These are phyloP conservation scores for Taphrina sp. DNA, from an alignment of 1,139 yeast genomes.

Conservation along the genomic window DNA sequence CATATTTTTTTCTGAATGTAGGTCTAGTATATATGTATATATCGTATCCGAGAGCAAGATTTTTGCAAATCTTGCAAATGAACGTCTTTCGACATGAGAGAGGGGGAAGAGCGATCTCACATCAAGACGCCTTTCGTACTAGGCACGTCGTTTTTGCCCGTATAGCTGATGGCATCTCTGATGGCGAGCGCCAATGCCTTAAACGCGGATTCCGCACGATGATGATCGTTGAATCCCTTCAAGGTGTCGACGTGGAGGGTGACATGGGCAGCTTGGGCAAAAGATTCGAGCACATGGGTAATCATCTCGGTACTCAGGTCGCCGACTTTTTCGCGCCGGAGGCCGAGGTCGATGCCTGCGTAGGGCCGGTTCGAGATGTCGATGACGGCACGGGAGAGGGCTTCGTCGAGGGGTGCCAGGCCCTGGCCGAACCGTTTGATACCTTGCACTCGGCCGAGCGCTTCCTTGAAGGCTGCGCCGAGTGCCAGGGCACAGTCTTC, in stretches of 20 bases:
- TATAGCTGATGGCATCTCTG: slow-evolving; percentile 75
- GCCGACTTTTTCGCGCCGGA: slow-evolving; percentile 89
- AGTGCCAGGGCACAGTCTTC: slow-evolving; percentile 93
- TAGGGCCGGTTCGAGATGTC: slow-evolving; percentile 90
- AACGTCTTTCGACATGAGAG: too few relatives aligned
- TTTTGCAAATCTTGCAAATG: too few relatives aligned
- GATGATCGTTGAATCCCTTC: slow-evolving; percentile 93
- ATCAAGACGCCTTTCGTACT: slow-evolving; percentile 88
- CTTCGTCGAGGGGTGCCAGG: slow-evolving; percentile 87
- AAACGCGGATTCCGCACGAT: slow-evolving; percentile 92
- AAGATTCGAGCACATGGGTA: slow-evolving; percentile 90
- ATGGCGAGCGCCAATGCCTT: slow-evolving; percentile 92
- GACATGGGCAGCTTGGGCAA: slow-evolving; percentile 86
- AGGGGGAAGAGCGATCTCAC: too few relatives aligned
- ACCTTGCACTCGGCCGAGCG: slow-evolving; percentile 85
- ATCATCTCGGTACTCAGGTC: slow-evolving; percentile 93
- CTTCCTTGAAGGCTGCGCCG: slow-evolving; percentile 84
- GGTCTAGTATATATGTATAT: too few relatives aligned
- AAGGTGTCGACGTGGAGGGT: slow-evolving; percentile 93
- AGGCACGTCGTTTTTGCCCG: slow-evolving; percentile 88
- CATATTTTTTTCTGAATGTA: too few relatives aligned
- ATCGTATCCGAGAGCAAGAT: too few relatives aligned
- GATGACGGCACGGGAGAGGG: slow-evolving; percentile 88
- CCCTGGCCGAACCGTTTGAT: slow-evolving; percentile 92
- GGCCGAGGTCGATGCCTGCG: slow-evolving; percentile 84